Evolutionary conservation across 805 yeast species (phyloP).

Genomic region (Lachancea mirantina): DNA sequence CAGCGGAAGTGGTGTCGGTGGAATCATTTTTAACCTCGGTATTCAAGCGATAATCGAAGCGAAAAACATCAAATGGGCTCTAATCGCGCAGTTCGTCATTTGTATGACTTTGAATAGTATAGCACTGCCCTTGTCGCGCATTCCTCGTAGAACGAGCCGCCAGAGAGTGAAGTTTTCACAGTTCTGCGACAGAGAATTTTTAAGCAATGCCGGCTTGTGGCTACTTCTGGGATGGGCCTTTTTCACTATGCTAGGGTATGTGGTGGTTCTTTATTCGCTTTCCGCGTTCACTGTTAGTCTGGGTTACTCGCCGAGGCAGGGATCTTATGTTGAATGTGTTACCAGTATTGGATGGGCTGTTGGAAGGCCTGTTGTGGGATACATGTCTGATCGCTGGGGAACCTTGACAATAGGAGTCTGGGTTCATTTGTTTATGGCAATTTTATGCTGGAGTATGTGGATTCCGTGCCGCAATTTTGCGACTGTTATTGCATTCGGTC

Average conservation of each 20-base stretch:
- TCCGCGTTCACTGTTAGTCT: constrained; percentile 53
- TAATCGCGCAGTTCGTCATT: constrained; percentile 30
- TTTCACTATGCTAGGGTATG: constrained; percentile 54
- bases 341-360: constrained; percentile 47
- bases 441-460: constrained; percentile 47
- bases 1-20: constrained; percentile 38
- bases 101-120: constrained; percentile 31
- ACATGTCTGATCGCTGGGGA: constrained; percentile 44
- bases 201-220: constrained; percentile 38
- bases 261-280: constrained; percentile 48
- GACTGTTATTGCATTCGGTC: constrained; percentile 45
- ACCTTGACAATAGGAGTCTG: constrained; percentile 39
- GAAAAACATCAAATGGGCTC: constrained; percentile 27
- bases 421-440: constrained; percentile 34
- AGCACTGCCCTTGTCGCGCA: constrained; percentile 27
- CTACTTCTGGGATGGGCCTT: constrained; percentile 35
- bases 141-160: constrained; percentile 29
- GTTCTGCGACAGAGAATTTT: constrained; percentile 40
- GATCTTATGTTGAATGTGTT: constrained; percentile 54
- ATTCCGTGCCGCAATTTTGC: constrained; percentile 51
- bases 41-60: constrained; percentile 30
- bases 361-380: constrained; percentile 53
- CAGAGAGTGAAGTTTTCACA: constrained; percentile 12
- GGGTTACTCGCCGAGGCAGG: constrained; percentile 49
- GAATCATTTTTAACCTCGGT: constrained; percentile 35